Conservation (phyloP, 2,329 filamentous ascomycete species). For the Venturia asperata region DNA sequence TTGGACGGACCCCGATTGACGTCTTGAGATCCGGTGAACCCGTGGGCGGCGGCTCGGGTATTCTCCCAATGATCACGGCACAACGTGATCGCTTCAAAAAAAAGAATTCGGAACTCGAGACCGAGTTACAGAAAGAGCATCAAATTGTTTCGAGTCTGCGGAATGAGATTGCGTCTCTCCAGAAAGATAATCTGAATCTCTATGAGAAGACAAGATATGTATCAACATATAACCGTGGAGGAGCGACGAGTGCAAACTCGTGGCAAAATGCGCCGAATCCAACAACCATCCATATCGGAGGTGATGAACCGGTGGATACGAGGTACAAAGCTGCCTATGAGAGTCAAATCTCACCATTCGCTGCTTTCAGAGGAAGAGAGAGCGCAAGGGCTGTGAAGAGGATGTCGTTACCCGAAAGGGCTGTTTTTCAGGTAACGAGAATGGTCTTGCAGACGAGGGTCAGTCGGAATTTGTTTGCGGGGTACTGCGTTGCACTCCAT, state of each 20-base stretch:
- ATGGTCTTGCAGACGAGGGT: slow-evolving; percentile 85
- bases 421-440: slow-evolving; percentile 83
- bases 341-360: slow-evolving; percentile 90
- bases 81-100: slow-evolving; percentile 98
- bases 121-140: slow-evolving; percentile 79
- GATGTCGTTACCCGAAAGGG: slow-evolving; percentile 85
- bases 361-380: slow-evolving; percentile 90
- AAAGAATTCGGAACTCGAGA: slow-evolving; percentile 83
- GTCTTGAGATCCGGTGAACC: slow-evolving; percentile 58
- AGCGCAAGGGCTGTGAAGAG: slow-evolving; percentile 83
- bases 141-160: slow-evolving; percentile 75
- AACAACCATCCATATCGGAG: slow-evolving; percentile 56
- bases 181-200: slow-evolving; percentile 90
- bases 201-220: slow-evolving; percentile 98
- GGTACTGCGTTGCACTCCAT: slow-evolving; percentile 84
- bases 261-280: slow-evolving; percentile 53
- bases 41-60: slow-evolving; percentile 71
- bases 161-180: slow-evolving; percentile 82
- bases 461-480: slow-evolving; percentile 88
- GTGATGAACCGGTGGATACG: slow-evolving; percentile 56
- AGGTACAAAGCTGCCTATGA: slow-evolving; percentile 91
- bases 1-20: slow-evolving; percentile 42
- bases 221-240: slow-evolving; percentile 77
- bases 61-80: slow-evolving; percentile 95
- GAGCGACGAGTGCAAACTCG: slow-evolving; percentile 59